These are phyloP conservation scores for Populus euphratica DNA, from an alignment of 345 rosid genomes.

Conservation along the genomic window DNA sequence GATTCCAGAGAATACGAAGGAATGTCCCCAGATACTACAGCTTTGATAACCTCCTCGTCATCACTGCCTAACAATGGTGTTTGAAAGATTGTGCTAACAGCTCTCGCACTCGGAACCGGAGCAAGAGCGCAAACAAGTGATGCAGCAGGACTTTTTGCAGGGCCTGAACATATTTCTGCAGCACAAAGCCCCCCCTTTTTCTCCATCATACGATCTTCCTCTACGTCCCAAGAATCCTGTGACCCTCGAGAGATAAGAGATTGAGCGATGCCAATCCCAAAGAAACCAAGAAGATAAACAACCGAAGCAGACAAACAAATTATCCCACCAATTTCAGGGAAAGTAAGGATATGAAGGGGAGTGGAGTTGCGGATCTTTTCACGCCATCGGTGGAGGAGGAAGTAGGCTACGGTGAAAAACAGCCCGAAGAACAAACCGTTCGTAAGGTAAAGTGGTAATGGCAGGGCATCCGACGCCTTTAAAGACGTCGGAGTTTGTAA, in stretches of 20 bases:
- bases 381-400: conserved; percentile 72
- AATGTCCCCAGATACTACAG: conserved; percentile 30
- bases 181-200: background rate
- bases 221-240: conserved; percentile 56
- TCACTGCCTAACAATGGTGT: conserved; percentile 17
- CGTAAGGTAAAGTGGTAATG: conserved; percentile 42
- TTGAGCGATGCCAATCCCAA: conserved; percentile 84
- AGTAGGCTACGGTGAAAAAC: conserved; percentile 50
- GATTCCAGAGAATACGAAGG: conserved; percentile 44
- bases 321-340: conserved; percentile 68
- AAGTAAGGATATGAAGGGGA: conserved; percentile 76
- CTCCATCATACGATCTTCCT: conserved; percentile 22
- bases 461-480: conserved; percentile 73
- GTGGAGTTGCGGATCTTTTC: conserved; percentile 86
- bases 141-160: background rate
- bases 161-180: background rate
- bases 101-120: background rate
- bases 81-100: background rate
- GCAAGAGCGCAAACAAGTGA: background rate
- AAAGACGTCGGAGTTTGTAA: conserved; percentile 24
- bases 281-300: conserved; percentile 49
- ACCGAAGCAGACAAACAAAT: conserved; percentile 49
- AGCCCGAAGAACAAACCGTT: conserved; percentile 44
- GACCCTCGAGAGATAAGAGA: conserved; percentile 66
- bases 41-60: conserved; percentile 33